Evolutionary conservation across 495 filamentous ascomycete species (phyloP).

Genomic region (Pseudomonodictys pantanalensis): DNA sequence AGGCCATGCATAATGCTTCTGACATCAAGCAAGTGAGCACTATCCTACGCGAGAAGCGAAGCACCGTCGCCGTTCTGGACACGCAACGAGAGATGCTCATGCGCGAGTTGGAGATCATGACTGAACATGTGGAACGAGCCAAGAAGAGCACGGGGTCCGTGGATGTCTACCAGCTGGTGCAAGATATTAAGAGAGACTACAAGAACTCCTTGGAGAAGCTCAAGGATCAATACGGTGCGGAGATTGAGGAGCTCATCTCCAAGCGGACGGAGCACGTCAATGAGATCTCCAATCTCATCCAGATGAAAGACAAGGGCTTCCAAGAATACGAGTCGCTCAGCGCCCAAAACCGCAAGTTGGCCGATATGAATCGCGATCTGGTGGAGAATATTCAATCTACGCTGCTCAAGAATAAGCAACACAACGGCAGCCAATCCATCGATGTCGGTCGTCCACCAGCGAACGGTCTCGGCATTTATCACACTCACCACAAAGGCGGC

Average conservation of each 20-base stretch:
- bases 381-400: slow-evolving; percentile 91
- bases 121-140: slow-evolving; percentile 67
- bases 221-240: slow-evolving; percentile 71
- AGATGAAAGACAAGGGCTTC: slow-evolving; percentile 83
- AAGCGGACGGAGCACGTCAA: slow-evolving; percentile 78
- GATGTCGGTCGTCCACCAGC: slow-evolving; percentile 49
- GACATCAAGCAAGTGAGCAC: slow-evolving; percentile 82
- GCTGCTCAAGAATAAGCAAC: slow-evolving; percentile 70
- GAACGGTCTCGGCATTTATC: slow-evolving; percentile 87
- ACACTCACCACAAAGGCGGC: slow-evolving; percentile 63
- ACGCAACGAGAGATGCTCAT: slow-evolving; percentile 94
- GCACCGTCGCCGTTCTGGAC: slow-evolving; percentile 93
- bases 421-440: slow-evolving; percentile 47
- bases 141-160: slow-evolving; percentile 54
- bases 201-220: slow-evolving; percentile 81
- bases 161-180: slow-evolving; percentile 57
- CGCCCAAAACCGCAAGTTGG: slow-evolving; percentile 87
- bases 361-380: slow-evolving; percentile 90
- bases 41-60: slow-evolving; percentile 87
- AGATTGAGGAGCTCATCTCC: slow-evolving; percentile 80
- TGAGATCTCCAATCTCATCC: slow-evolving; percentile 73
- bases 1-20: slow-evolving; percentile 61
- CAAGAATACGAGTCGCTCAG: slow-evolving; percentile 94
- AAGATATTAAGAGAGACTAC: slow-evolving; percentile 81
- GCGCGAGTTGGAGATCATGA: slow-evolving; percentile 82